These are phyloP conservation scores for Haberlea rhodopensis DNA, from an alignment of 257 asterid genomes.

Conservation along the genomic window DNA sequence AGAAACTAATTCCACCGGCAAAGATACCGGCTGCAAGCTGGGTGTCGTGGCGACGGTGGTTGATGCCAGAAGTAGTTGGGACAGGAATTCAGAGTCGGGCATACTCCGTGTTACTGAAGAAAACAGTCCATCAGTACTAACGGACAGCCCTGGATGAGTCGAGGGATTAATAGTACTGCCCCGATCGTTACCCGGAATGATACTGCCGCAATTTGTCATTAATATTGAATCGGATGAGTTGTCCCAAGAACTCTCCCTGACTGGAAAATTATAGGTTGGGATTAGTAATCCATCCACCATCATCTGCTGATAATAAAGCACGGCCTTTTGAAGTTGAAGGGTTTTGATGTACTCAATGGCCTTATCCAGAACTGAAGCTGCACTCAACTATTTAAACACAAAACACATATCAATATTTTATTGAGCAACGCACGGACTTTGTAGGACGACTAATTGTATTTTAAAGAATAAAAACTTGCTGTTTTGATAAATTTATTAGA, in stretches of 20 bases:
- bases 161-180: not conserved
- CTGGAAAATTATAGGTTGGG: not conserved
- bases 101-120: not conserved
- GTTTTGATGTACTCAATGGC: not conserved
- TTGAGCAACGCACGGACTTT: too few species aligned
- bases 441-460: too few species aligned
- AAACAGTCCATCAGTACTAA: not conserved
- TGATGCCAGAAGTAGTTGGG: not conserved
- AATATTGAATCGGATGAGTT: not conserved
- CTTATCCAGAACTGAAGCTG: constrained; percentile 2
- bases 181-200: not conserved
- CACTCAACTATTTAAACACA: not conserved
- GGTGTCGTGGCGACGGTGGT: not conserved
- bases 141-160: not conserved
- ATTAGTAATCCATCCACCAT: not conserved
- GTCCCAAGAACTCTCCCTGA: not conserved
- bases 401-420: too few species aligned
- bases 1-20: not conserved
- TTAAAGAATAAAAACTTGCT: too few species aligned
- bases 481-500: too few species aligned
- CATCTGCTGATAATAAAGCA: not conserved
- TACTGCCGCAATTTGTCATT: not conserved
- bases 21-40: not conserved
- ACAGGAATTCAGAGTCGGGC: not conserved
- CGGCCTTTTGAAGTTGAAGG: not conserved